phyloP scores from a whole-genome alignment of 108 stramenopile genomes.

The Epipyxis sp. region DNA sequence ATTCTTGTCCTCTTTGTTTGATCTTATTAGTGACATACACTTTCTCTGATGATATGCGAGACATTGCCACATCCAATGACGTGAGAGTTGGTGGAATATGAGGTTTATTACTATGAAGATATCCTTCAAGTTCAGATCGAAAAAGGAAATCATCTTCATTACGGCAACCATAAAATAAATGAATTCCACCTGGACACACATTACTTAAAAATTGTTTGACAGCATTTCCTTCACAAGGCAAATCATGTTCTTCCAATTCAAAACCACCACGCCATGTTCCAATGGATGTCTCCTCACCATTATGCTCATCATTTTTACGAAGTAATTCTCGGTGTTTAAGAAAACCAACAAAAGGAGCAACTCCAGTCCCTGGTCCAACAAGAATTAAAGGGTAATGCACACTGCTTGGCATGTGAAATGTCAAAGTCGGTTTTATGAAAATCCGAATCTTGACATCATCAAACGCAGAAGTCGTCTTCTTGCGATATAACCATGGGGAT shows the following conservation, averaged over 20 bases:
- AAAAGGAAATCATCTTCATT: slow-evolving; percentile 16
- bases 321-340: background rate
- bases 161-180: slow-evolving; percentile 14
- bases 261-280: slow-evolving; percentile 28
- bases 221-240: slow-evolving; percentile 11
- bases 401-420: slow-evolving; percentile 7
- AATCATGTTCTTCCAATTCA: slow-evolving; percentile 17
- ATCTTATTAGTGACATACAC: slow-evolving; percentile 20
- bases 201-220: background rate
- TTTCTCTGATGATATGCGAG: background rate
- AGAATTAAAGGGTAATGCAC: background rate
- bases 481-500: background rate
- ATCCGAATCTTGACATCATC: slow-evolving; percentile 11
- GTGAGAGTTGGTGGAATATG: too few relatives aligned
- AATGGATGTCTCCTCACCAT: background rate
- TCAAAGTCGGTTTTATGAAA: background rate
- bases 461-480: background rate
- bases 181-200: background rate
- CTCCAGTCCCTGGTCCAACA: slow-evolving; percentile 32
- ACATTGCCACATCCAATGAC: slow-evolving; percentile 7
- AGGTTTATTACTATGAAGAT: too few relatives aligned
- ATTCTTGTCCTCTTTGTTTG: background rate
- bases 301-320: too few relatives aligned
- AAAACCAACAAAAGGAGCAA: slow-evolving; percentile 23
- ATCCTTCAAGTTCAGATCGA: background rate